Conservation (phyloP, 352 stramenopile species). For the Aphanomyces stellatus region DNA sequence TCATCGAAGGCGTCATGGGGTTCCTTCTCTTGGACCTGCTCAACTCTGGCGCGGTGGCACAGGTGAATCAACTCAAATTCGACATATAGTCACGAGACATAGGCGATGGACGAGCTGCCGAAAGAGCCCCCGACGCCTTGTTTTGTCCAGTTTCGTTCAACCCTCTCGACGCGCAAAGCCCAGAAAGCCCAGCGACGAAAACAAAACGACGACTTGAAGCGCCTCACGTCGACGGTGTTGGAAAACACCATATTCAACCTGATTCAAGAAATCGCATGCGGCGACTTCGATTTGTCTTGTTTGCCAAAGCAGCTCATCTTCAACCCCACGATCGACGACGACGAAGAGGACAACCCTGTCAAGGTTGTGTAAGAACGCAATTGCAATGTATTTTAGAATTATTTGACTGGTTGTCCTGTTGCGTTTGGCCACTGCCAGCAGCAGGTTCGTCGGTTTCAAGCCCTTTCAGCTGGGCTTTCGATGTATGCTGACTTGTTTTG, state of each 20-base stretch:
- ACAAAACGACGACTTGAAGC: conserved; percentile 51
- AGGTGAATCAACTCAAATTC: conserved; percentile 26
- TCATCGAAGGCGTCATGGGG: conserved; percentile 31
- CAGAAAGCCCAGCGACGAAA: conserved; percentile 20
- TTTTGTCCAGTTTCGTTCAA: conserved; percentile 11
- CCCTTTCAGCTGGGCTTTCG: too few species aligned
- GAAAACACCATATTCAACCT: conserved; percentile 80
- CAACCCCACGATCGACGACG: background rate
- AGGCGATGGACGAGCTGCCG: conserved; percentile 14
- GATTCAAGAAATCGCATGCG: conserved; percentile 74
- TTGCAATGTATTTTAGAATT: too few species aligned
- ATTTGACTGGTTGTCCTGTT: too few species aligned
- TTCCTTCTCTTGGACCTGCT: conserved; percentile 49
- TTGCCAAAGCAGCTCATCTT: conserved; percentile 33
- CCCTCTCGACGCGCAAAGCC: background rate
- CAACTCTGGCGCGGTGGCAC: conserved; percentile 37
- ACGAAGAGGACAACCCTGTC: background rate
- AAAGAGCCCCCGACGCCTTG: background rate
- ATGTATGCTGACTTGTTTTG: too few species aligned
- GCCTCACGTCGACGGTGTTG: conserved; percentile 46
- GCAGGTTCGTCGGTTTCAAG: too few species aligned
- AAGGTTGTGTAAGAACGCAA: too few species aligned
- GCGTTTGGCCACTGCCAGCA: too few species aligned
- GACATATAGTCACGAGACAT: conserved; percentile 19
- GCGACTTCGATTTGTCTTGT: conserved; percentile 57